Percentiles rank a stretch among this genome's conserved stretches.
Evolutionary conservation across 202 grass and related monocot genomes (phyloP).

Genomic region (Setaria italica): DNA sequence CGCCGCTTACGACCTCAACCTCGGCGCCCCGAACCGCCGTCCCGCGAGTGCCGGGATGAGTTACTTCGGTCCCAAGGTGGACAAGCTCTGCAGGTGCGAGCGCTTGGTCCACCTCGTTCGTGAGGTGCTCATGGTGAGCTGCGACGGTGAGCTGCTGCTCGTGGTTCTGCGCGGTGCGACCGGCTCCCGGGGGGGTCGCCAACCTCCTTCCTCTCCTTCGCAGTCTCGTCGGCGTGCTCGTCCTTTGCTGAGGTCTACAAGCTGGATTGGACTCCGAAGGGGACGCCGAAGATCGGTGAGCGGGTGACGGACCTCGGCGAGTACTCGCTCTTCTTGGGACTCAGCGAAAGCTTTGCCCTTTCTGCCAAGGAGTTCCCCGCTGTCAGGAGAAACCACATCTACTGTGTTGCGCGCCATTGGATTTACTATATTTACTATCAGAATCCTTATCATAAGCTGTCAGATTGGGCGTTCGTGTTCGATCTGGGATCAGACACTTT

Average conservation of each 20-base stretch:
- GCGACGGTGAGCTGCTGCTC: neutral
- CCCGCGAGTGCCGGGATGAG: no score
- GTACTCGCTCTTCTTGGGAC: slow-evolving; percentile 7
- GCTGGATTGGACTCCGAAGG: neutral
- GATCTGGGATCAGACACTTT: neutral
- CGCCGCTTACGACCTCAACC: neutral
- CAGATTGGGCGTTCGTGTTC: neutral
- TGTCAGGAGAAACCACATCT: neutral
- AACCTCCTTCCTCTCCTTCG: no score
- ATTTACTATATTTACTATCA: no score
- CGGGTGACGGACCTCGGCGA: neutral
- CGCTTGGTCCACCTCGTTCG: neutral
- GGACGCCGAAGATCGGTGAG: neutral
- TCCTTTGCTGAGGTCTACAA: neutral
- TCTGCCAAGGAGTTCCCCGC: neutral
- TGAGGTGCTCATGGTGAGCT: neutral
- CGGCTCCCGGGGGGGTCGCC: no score
- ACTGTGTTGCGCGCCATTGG: neutral
- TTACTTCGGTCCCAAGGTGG: neutral
- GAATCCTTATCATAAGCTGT: neutral
- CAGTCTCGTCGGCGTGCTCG: no score
- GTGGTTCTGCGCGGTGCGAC: neutral
- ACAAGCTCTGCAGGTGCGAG: neutral
- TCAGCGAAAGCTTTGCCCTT: neutral
- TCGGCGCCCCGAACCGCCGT: no score